Evolutionary conservation across 495 filamentous ascomycete genomes (phyloP), one percentile per base, ranked within the genome.

Genomic region (Extremus antarcticus): DNA sequence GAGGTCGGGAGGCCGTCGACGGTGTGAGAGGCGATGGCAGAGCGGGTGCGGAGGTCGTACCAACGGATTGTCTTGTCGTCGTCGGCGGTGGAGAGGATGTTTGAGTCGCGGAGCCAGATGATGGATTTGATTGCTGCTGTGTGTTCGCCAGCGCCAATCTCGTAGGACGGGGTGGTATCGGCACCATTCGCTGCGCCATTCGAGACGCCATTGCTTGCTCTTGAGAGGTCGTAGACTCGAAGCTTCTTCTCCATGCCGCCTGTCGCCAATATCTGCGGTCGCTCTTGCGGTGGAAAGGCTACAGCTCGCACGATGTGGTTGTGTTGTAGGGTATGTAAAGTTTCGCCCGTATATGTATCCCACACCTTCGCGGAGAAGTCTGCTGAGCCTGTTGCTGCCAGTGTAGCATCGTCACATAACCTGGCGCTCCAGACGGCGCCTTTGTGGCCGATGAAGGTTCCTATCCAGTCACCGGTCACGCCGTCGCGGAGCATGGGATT

Each of bases 401-500:
- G 83, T 29, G 80, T 79, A 7, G 90, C 88, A 70, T 97, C 92
- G 22, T 86, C 79, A 40, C 89, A 95, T 11, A 97, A 78, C 51
- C 91, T 80, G 23, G 89, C 86, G 74, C 95, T 89, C 87, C 90
- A 98, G 49, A 95, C 90, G 17, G 92, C 92, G 56, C 92, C 92
- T 73, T 98, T 97, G 73, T 98, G 92, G 43, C 92, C 91, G 51
- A 98, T 81, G 64, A 97, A 97, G 38, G 94, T 98, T 35, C 92
- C 92, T 58, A 98, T 97, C 92, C 86, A 98, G 69, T 98, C 92
- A 52, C 92, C 92, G 16, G 92, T 97, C 51, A 94, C 80, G 51
- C 92, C 92, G 76, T 98, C 87, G 53, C 92, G 85, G 62, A 98
- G 86, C 91, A 97, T 97, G 32, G 92, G 92, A 68, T 96, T 96